Base-by-base conservation (phyloP, 768 basidiomycete genomes). In the Ramaria sp. region DNA sequence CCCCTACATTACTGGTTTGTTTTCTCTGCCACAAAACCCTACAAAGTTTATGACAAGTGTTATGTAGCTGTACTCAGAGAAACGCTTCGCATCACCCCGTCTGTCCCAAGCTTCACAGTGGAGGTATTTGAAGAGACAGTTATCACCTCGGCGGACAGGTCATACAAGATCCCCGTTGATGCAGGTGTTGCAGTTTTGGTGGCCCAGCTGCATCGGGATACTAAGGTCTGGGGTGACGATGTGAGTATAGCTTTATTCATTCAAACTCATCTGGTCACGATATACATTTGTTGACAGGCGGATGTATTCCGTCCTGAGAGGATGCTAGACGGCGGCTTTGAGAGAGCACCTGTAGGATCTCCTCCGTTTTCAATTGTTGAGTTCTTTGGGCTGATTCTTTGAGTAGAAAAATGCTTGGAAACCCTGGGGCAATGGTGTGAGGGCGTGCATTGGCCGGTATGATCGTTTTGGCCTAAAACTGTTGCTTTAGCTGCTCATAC, bases 251-350 rank as follows among this genome's bases (percentile, higher is more conserved):
- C 13, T 20, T 43, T 24, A 43, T 39, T 37, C 17, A 7, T 48
- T 15, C 41, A 15, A 41, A 13, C 6, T 12, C 19, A 5, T 38
- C 20, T 34, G n/a, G 52, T 9, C 51, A n/a, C 22, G 15, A 34
- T 12, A 12, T 22, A 27, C 37, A 27, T 20, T n/a, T 7, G 27
- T 12, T 17, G 13, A 17, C 38, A 69, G 66, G 64, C 72, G 5
- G 63, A 71, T 7, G 70, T 72, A 52, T 78, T 74, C 65, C 67
- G 63, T n/a, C 77, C 77, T 0, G 77, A 78, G 59, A 68, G 77
- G 12, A 74, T 79, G 75, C 60, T 77, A 37, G 73, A 75, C 56
- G 76, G 73, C n/a, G 72, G 72, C 54, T 79, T 77, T 59, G 76
- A 76, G 62, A 69, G 70, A 10, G 65, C 77, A 7, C 77, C 77